A percentile compares a stretch with the other conserved stretches of the same genome.
These are phyloP conservation scores for Gentiana macrophylla DNA, from an alignment of 257 asterid species.

Conservation along the genomic window DNA sequence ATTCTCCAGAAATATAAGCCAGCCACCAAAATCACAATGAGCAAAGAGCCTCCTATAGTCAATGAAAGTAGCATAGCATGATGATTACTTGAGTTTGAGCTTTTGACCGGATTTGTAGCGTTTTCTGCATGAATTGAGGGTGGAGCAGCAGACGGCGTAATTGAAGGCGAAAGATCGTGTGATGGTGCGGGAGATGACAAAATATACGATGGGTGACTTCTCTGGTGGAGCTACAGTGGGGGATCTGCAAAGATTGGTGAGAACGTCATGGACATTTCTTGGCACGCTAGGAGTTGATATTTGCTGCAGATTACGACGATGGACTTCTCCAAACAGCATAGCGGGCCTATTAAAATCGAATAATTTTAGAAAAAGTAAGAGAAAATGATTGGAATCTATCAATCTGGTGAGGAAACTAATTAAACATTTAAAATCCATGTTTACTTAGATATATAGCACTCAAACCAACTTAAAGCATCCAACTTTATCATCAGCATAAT, in stretches of 20 bases:
- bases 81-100: constrained; percentile 4
- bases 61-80: constrained; percentile 24
- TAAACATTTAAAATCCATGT: not conserved
- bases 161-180: constrained; percentile 21
- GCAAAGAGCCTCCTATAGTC: constrained; percentile 44
- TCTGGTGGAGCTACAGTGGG: not conserved
- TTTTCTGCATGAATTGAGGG: constrained; percentile 22
- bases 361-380: constrained; percentile 4
- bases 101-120: constrained; percentile 9
- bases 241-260: not conserved
- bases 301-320: constrained; percentile 34
- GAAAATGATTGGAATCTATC: not conserved
- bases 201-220: constrained; percentile 5
- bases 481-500: not conserved
- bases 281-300: not conserved
- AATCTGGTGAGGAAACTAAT: not conserved
- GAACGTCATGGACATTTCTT: not conserved
- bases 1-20: constrained; percentile 25
- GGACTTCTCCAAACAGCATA: constrained; percentile 18
- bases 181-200: constrained; percentile 12
- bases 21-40: constrained; percentile 27
- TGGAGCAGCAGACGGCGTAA: constrained; percentile 26
- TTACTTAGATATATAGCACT: too few relatives aligned
- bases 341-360: constrained; percentile 32
- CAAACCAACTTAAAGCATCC: not conserved